Evolutionary conservation across 495 filamentous ascomycete species (phyloP).

Genomic region (Neurospora sp.): DNA sequence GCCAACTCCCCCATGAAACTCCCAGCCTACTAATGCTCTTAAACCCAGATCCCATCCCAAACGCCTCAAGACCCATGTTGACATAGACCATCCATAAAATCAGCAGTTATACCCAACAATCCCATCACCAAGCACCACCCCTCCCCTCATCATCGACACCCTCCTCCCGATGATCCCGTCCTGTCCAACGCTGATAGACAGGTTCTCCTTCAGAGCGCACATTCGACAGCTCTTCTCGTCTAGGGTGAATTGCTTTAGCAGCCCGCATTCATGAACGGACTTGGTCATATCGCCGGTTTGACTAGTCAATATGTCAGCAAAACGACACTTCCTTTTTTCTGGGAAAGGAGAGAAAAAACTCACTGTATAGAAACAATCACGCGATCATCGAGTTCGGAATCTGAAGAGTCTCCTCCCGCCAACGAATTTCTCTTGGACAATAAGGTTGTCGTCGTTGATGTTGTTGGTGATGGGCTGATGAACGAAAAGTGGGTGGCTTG

Average conservation of each 20-base stretch:
- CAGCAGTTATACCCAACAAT: conserved; percentile 36
- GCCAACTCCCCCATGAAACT: not conserved
- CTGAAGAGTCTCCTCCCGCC: not conserved
- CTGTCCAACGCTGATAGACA: conserved; percentile 30
- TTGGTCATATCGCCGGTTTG: conserved; percentile 28
- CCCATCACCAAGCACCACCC: conserved; percentile 29
- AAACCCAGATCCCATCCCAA: not conserved
- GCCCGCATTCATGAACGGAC: conserved; percentile 21
- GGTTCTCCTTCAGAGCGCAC: conserved; percentile 17
- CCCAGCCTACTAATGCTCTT: not conserved
- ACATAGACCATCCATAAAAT: no score
- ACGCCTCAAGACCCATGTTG: not conserved
- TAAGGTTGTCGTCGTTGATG: not conserved
- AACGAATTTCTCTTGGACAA: not conserved
- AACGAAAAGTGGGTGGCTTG: conserved; percentile 23
- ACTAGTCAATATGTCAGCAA: conserved; percentile 9
- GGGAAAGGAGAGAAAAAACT: no score
- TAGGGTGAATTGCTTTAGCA: conserved; percentile 24
- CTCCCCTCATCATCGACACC: conserved; percentile 27
- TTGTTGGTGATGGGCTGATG: not conserved
- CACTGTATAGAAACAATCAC: conserved; percentile 24
- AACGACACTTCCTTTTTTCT: no score
- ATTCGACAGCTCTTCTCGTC: not conserved
- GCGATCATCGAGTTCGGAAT: not conserved
- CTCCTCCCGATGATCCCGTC: conserved; percentile 39